Evolutionary conservation across 495 filamentous ascomycete species (phyloP).

Genomic region (Xylaria longipes): DNA sequence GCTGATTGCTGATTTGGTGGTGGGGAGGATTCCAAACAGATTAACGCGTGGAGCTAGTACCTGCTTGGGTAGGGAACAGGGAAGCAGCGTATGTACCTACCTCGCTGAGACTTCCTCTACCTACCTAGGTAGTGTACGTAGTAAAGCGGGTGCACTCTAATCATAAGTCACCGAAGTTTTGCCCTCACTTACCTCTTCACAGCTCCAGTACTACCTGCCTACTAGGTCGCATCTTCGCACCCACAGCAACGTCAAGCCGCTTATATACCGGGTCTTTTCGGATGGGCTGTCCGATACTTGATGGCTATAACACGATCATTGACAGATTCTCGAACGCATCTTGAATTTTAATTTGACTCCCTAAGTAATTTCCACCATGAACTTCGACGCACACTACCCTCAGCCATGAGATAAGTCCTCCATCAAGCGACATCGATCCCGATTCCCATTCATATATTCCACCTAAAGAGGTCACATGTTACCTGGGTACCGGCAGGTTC

Average conservation of each 20-base stretch:
- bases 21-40: conserved; percentile 28
- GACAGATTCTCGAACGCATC: not conserved
- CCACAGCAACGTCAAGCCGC: not conserved
- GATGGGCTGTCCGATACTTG: not conserved
- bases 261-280: not conserved
- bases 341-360: not conserved
- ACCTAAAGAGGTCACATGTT: not conserved
- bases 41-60: conserved; percentile 21
- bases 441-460: not conserved
- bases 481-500: not conserved
- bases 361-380: not conserved
- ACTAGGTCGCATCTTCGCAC: not conserved
- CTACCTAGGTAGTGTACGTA: no score
- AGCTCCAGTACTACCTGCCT: not conserved
- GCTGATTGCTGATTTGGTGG: conserved; percentile 13
- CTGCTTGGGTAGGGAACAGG: conserved; percentile 8
- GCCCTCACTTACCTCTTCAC: not conserved
- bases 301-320: not conserved
- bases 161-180: not conserved
- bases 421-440: not conserved
- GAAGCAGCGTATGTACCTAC: not conserved
- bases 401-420: not conserved
- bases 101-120: not conserved
- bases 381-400: not conserved
- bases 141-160: not conserved